Base-by-base conservation (phyloP, 805 yeast genomes). In the Yamadazyma ubonensis region DNA sequence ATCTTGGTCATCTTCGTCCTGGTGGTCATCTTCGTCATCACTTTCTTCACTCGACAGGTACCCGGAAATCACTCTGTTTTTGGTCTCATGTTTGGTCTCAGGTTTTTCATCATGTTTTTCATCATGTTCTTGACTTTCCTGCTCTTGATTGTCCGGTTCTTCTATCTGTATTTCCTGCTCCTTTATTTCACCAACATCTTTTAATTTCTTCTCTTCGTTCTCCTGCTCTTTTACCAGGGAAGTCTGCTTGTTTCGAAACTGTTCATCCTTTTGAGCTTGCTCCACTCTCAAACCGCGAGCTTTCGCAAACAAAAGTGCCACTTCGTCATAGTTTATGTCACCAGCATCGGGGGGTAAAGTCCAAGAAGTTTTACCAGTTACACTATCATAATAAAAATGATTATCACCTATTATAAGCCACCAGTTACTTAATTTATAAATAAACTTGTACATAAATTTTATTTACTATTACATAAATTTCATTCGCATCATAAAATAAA, bases 361-460 rank as follows among this genome's bases (percentile, higher is more conserved):
- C 51, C 51, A 47, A 9, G 5, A 4, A 3, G 31, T n/a, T 11
- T 36, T 28, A 9, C 26, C 26, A 4, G 37, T 34, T 15, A 33
- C 35, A 11, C 25, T 12, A 25, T 47, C 38, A 26, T 42, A 47
- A 14, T 44, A 47, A 32, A 40, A 47, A 25, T 47, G 51, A 11
- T 20, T 28, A 11, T 28, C 35, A 11, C 37, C 48, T 4, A 47
- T 34, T 2, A 47, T 32, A 10, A 42, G 35, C 48, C 46, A 44
- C 44, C 44, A 39, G 14, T 18, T 26, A 8, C 17, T 15, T 2
- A 38, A 25, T 25, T 43, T 36, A 29, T 46, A 44, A 6, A 43
- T 27, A 25, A 41, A 43, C 28, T 35, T 43, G 27, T 41, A 41
- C 49, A 41, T n/a, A n/a, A n/a, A n/a, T n/a, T n/a, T n/a, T n/a